Conservation (phyloP, 257 asterid genomes). For the Jaltomata sinuosa region DNA sequence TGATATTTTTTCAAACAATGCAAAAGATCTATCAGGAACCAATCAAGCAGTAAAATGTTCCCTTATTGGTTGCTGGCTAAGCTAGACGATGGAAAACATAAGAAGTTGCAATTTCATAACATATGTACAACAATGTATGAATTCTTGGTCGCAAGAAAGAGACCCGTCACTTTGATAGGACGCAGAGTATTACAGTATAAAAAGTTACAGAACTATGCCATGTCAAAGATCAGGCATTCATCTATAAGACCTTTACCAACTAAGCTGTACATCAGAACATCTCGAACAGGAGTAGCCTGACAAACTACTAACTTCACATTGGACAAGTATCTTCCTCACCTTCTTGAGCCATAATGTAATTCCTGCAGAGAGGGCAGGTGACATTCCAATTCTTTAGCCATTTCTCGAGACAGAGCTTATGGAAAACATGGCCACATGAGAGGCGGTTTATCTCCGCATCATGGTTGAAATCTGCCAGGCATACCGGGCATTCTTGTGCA, state of each 20-base stretch:
- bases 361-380: conserved; percentile 89
- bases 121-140: not conserved
- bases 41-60: not conserved
- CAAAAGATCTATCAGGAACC: not conserved
- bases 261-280: conserved; percentile 28
- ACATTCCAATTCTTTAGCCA: conserved; percentile 78
- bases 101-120: not conserved
- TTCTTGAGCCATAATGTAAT: conserved; percentile 58
- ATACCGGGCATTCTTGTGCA: conserved; percentile 62
- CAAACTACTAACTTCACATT: conserved; percentile 38
- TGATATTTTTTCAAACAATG: not conserved
- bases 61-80: not conserved
- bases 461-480: conserved; percentile 56
- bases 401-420: conserved; percentile 57
- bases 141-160: not conserved
- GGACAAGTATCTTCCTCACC: conserved; percentile 59
- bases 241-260: conserved; percentile 10
- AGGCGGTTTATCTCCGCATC: conserved; percentile 58
- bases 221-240: not conserved
- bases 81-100: not conserved
- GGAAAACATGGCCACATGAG: conserved; percentile 82
- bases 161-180: conserved; percentile 8
- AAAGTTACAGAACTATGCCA: not conserved
- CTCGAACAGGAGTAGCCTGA: not conserved
- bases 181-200: not conserved